Percentiles rank a stretch among this genome's conserved stretches.
These are phyloP conservation scores for Cryptosporidium tyzzeri DNA, from an alignment of 169 alveolate species.

Conservation along the genomic window DNA sequence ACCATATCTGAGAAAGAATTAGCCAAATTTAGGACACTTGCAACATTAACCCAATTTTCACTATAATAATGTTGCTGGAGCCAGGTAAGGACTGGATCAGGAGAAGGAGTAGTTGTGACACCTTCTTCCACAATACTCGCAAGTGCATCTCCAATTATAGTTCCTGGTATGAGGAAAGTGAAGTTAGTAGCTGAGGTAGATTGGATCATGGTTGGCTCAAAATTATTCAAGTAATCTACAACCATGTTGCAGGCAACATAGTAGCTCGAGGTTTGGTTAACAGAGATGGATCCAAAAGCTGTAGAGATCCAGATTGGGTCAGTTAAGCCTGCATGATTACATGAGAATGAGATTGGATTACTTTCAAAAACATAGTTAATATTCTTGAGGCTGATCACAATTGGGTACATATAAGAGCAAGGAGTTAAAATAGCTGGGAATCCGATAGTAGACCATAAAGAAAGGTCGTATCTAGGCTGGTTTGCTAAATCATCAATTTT, in stretches of 20 bases:
- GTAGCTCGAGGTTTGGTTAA: conserved; percentile 66
- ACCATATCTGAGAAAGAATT: conserved; percentile 53
- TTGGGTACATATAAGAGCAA: conserved; percentile 73
- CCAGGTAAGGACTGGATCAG: conserved; percentile 61
- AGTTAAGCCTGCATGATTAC: conserved; percentile 64
- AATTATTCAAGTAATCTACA: conserved; percentile 34
- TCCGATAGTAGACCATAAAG: conserved; percentile 64
- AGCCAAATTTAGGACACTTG: conserved; percentile 42
- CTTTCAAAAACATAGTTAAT: conserved; percentile 40
- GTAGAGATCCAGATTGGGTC: conserved; percentile 75
- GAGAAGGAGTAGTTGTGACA: conserved; percentile 6
- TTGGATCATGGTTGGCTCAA: conserved; percentile 57
- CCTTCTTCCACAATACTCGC: conserved; percentile 29
- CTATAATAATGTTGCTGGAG: conserved; percentile 71
- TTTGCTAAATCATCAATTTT: not conserved
- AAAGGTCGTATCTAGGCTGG: conserved; percentile 68
- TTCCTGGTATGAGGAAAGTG: conserved; percentile 62
- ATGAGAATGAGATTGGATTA: conserved; percentile 51
- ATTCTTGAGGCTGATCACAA: conserved; percentile 58
- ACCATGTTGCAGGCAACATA: conserved; percentile 60
- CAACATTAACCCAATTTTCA: conserved; percentile 53
- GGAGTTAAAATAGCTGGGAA: conserved; percentile 69
- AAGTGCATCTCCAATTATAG: conserved; percentile 13
- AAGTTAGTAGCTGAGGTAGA: conserved; percentile 67
- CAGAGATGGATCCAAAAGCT: conserved; percentile 72